phyloP scores from a whole-genome alignment of 352 stramenopile species.

The Globisporangium cystogenes region DNA sequence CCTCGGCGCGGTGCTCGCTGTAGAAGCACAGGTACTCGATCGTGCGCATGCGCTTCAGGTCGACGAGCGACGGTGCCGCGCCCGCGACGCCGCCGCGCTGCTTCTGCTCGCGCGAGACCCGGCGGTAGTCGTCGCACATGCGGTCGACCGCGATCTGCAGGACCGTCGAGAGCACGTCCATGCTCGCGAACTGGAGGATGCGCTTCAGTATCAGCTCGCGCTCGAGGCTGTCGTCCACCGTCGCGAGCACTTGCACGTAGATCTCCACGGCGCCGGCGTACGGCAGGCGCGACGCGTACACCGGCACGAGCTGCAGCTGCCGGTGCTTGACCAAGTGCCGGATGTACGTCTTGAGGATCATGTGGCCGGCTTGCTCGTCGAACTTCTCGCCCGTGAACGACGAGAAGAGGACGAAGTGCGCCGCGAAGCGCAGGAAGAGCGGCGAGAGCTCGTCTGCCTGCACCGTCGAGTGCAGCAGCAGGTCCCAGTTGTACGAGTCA shows the following conservation, averaged over 20 bases:
- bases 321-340: conserved; percentile 75
- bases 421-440: conserved; percentile 68
- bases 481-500: conserved; percentile 62
- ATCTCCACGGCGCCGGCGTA: conserved; percentile 52
- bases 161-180: conserved; percentile 61
- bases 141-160: conserved; percentile 48
- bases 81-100: conserved; percentile 21
- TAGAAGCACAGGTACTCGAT: conserved; percentile 80
- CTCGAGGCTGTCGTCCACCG: conserved; percentile 55
- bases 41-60: conserved; percentile 55
- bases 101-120: conserved; percentile 19
- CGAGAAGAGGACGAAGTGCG: conserved; percentile 77
- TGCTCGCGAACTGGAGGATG: conserved; percentile 57
- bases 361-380: conserved; percentile 56
- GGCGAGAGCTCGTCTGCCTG: conserved; percentile 44
- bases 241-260: conserved; percentile 68
- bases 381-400: conserved; percentile 62
- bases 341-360: conserved; percentile 83
- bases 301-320: conserved; percentile 66
- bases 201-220: conserved; percentile 62
- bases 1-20: conserved; percentile 55
- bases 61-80: conserved; percentile 26
- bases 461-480: conserved; percentile 36
- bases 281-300: conserved; percentile 68
- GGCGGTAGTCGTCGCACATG: conserved; percentile 30